Percentiles rank a stretch among this genome's conserved stretches.
phyloP scores from a whole-genome alignment of 202 grass and related monocot species.

The Cymbopogon flexuosus region DNA sequence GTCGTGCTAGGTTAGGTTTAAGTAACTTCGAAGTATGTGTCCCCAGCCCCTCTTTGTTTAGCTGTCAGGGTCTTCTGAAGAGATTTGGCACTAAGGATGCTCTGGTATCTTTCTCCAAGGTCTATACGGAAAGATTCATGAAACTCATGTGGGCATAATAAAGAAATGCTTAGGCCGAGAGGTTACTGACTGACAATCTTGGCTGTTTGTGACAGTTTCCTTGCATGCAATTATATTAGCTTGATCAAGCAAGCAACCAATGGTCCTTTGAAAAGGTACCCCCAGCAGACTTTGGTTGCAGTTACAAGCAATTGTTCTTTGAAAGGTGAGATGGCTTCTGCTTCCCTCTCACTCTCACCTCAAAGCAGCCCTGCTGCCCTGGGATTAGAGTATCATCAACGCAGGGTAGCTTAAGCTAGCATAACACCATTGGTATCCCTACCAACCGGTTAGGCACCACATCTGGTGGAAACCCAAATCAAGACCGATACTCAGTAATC shows the following conservation, averaged over 20 bases:
- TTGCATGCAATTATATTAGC: slow-evolving; percentile 14
- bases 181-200: slow-evolving; percentile 36
- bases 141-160: slow-evolving; percentile 23
- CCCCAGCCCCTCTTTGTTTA: neutral
- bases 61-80: neutral
- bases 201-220: slow-evolving; percentile 21
- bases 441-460: neutral
- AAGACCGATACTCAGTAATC: slow-evolving; percentile 13
- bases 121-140: slow-evolving; percentile 19
- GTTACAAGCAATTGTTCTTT: neutral
- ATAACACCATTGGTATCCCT: slow-evolving; percentile 4
- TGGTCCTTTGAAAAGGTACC: neutral
- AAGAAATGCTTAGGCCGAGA: slow-evolving; percentile 7
- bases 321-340: slow-evolving; percentile 15
- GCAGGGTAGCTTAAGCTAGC: neutral
- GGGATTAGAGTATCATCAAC: neutral
- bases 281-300: slow-evolving; percentile 13
- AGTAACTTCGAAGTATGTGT: slow-evolving; percentile 8
- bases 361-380: neutral
- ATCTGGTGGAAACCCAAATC: slow-evolving; percentile 16
- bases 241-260: slow-evolving; percentile 35
- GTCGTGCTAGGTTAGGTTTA: neutral
- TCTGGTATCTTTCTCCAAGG: slow-evolving; percentile 16
- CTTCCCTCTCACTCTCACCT: neutral
- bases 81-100: neutral